Evolutionary conservation across 1,139 yeast genomes (phyloP), one percentile per base, ranked within the genome.

Genomic region (Geotrichum carabidarum): DNA sequence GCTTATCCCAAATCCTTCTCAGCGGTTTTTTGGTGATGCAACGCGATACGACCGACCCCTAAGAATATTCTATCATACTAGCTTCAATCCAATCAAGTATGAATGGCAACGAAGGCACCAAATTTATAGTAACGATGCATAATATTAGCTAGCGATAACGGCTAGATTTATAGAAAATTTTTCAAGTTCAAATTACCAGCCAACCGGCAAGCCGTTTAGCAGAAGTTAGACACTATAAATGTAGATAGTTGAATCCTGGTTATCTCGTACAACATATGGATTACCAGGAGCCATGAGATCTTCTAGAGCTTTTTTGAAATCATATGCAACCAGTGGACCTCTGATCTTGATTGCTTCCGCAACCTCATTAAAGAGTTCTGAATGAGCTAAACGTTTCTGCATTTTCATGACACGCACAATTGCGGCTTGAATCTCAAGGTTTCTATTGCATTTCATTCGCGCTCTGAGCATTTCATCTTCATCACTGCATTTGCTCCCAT

Each of bases 401-500:
- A 66, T 57, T 60, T 73, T 73, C 71, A 74, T 62, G 35, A 65
- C 57, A 11, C 75, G 63, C 8, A 70, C 67, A 15, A 72, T 67
- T 8, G 69, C 69, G 0, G 76, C 75, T 51, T 68, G 73, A 9
- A 72, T 60, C 44, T 67, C 68, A 58, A 65, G 66, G 41, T 64
- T 62, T 17, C 71, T 65, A 43, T 70, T 72, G 11, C 40, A 17
- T 6, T 18, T 38, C 9, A 48, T 35, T 36, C 40, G 45, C 14
- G 35, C 36, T 7, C 38, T 36, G 6, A 44, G 7, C 5, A 31
- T 18, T 22, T 35, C 30, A 22, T 46, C 27, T 3, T 22, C 27
- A 22, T 22, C 27, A 22, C 27, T 4, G 8, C 41, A 14, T 12
- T 7, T 45, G 31, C 5, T 22, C 27, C 40, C 17, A 22, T 14